phyloP scores from a whole-genome alignment of 1,139 yeast genomes.

The Insectozyma bohioensis region DNA sequence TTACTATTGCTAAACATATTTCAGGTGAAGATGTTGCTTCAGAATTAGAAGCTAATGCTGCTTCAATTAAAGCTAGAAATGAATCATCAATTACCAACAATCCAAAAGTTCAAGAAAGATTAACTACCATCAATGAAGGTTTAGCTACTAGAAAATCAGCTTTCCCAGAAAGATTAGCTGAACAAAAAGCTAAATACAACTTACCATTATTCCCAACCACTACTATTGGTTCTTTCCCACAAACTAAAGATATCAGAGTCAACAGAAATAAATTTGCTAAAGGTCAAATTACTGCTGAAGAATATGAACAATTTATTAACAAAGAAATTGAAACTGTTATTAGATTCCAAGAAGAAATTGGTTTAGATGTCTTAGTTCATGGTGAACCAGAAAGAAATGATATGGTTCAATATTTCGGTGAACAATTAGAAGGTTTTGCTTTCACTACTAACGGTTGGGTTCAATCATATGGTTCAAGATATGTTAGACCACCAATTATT shows the following conservation, averaged over 20 bases:
- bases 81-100: slow-evolving; percentile 89
- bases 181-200: slow-evolving; percentile 84
- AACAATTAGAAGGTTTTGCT: slow-evolving; percentile 95
- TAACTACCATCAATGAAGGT: slow-evolving; percentile 75
- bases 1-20: slow-evolving; percentile 82
- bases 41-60: slow-evolving; percentile 81
- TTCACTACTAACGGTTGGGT: slow-evolving; percentile 99
- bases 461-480: slow-evolving; percentile 99
- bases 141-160: slow-evolving; percentile 83
- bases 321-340: slow-evolving; percentile 93
- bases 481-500: slow-evolving; percentile 98
- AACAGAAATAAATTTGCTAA: slow-evolving; percentile 97
- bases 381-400: slow-evolving; percentile 99
- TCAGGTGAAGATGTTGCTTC: slow-evolving; percentile 71
- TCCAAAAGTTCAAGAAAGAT: slow-evolving; percentile 85
- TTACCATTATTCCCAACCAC: slow-evolving; percentile 99
- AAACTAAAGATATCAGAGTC: slow-evolving; percentile 97
- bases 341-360: slow-evolving; percentile 98
- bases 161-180: slow-evolving; percentile 83
- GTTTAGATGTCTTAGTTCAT: slow-evolving; percentile 96
- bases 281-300: slow-evolving; percentile 93
- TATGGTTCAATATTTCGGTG: slow-evolving; percentile 99
- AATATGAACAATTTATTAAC: slow-evolving; percentile 94
- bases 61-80: slow-evolving; percentile 81
- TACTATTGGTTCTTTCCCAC: slow-evolving; percentile 99